Conservation (phyloP, 2,329 filamentous ascomycete species). For the Fusarium xyrophilum region DNA sequence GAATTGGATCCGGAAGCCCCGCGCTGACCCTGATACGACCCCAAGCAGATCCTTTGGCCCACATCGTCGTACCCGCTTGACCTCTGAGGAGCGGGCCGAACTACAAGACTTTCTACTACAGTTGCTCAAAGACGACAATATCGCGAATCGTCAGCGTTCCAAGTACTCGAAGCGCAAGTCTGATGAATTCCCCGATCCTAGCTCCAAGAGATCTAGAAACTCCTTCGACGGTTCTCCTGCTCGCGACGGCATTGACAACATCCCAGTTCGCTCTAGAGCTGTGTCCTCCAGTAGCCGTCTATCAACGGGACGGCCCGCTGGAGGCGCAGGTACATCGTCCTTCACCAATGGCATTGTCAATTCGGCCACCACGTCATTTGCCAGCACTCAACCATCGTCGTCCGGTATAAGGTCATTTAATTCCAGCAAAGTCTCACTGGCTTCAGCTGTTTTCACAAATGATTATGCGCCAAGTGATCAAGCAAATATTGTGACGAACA, state of each 20-base stretch:
- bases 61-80: conserved; percentile 29
- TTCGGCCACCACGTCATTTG: conserved; percentile 10
- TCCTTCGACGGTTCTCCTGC: conserved; percentile 8
- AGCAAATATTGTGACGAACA: conserved; percentile 41
- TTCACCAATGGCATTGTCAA: conserved; percentile 15
- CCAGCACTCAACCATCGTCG: conserved; percentile 20
- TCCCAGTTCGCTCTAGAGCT: conserved; percentile 33
- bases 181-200: conserved; percentile 27
- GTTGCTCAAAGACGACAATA: conserved; percentile 26
- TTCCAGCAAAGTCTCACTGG: conserved; percentile 45
- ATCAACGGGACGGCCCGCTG: conserved; percentile 23
- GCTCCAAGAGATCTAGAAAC: conserved; percentile 29
- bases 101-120: conserved; percentile 38
- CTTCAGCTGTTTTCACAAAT: conserved; percentile 44
- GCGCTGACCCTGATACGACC: conserved; percentile 32
- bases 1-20: conserved; percentile 33
- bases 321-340: conserved; percentile 15
- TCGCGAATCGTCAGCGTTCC: conserved; percentile 4
- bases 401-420: conserved; percentile 39
- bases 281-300: background rate
- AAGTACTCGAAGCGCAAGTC: conserved; percentile 36
- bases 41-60: conserved; percentile 29
- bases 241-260: conserved; percentile 28
- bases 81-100: conserved; percentile 32
- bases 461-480: conserved; percentile 42